These are phyloP conservation scores for Croton laevigatus DNA, from an alignment of 441 rosid species.

Conservation along the genomic window DNA sequence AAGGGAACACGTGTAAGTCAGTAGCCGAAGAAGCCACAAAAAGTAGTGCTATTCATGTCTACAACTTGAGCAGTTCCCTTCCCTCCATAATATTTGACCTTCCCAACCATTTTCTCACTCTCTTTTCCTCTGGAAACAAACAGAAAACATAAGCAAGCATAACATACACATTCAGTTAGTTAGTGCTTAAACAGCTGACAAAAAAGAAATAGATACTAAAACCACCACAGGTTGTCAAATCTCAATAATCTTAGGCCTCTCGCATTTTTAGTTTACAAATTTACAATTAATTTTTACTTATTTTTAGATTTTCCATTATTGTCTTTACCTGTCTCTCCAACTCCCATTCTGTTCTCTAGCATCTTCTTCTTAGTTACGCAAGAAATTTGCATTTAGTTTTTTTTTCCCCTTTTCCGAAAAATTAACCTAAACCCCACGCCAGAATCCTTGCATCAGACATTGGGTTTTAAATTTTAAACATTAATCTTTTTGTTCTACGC, in stretches of 20 bases:
- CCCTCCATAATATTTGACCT: not conserved
- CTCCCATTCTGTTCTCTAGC: not conserved
- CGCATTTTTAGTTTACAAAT: slow-evolving; percentile 7
- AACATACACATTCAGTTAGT: not conserved
- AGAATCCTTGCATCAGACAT: slow-evolving; percentile 23
- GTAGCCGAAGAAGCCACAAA: not conserved
- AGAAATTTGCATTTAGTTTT: not conserved
- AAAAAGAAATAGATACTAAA: not conserved
- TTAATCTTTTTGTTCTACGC: slow-evolving; percentile 19
- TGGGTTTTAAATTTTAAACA: not conserved
- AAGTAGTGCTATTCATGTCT: not conserved
- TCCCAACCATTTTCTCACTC: not conserved
- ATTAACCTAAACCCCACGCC: slow-evolving; percentile 8
- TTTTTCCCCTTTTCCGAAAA: not conserved
- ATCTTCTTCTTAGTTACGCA: not conserved
- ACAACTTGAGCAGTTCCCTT: not conserved
- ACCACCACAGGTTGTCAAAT: slow-evolving; percentile 10
- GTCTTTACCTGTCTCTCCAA: not conserved
- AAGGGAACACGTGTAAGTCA: not conserved
- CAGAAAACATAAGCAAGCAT: not conserved
- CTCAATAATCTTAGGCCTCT: slow-evolving; percentile 15
- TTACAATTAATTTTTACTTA: not conserved
- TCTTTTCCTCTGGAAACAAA: not conserved
- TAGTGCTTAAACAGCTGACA: not conserved
- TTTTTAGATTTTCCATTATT: slow-evolving; percentile 13